Conservation (phyloP, 2,329 filamentous ascomycete species). For the Herpomyces periplanetae region DNA sequence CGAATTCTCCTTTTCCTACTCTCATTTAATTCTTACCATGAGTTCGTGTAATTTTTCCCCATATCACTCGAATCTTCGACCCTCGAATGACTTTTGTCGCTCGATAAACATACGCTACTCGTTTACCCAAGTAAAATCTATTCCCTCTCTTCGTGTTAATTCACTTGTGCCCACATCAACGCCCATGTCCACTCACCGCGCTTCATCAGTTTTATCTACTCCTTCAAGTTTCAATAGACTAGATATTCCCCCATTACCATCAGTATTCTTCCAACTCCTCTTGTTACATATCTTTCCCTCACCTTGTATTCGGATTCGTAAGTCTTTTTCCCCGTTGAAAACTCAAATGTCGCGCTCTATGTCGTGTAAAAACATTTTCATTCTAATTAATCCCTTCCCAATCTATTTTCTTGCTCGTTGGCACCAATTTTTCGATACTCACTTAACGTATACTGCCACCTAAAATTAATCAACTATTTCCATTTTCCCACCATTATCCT, state of each 20-base stretch:
- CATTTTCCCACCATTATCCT: conserved; percentile 6
- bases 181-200: conserved; percentile 19
- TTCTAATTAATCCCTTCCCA: conserved; percentile 3
- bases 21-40: conserved; percentile 24
- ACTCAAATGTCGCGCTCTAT: conserved; percentile 82
- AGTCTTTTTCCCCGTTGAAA: conserved; percentile 83
- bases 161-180: not conserved
- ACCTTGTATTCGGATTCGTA: conserved; percentile 46
- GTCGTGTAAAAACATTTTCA: conserved; percentile 4
- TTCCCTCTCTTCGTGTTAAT: conserved; percentile 1
- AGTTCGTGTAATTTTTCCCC: conserved; percentile 85
- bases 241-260: conserved; percentile 53
- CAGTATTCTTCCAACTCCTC: conserved; percentile 5
- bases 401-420: conserved; percentile 1
- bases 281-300: conserved; percentile 2
- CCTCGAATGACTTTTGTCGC: conserved; percentile 74
- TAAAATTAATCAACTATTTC: conserved; percentile 5
- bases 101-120: conserved; percentile 93
- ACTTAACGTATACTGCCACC: conserved; percentile 56
- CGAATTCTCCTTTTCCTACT: not conserved
- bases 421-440: conserved; percentile 12
- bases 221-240: conserved; percentile 17
- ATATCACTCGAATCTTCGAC: conserved; percentile 95
- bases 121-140: conserved; percentile 89
- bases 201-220: conserved; percentile 56